These are phyloP conservation scores for Hordeum pubiflorum DNA, from an alignment of 202 grass and related monocot genomes.

Conservation along the genomic window DNA sequence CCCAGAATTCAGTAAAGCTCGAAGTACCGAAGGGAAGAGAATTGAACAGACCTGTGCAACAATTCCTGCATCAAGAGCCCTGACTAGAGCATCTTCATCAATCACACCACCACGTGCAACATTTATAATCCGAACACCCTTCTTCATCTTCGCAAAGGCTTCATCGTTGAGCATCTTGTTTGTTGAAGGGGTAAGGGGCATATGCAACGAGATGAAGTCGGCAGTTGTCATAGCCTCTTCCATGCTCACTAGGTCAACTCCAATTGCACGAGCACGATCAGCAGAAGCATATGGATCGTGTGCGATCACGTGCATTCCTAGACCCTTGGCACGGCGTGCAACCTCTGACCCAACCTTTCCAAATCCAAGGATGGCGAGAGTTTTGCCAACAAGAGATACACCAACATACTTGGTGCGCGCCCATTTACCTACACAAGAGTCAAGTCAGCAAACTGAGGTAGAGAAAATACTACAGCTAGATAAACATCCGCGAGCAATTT, in stretches of 20 bases:
- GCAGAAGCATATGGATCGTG: slow-evolving; percentile 85
- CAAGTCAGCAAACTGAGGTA: background rate
- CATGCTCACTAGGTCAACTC: slow-evolving; percentile 66
- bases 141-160: slow-evolving; percentile 77
- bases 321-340: slow-evolving; percentile 70
- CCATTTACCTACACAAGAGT: slow-evolving; percentile 53
- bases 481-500: background rate
- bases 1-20: background rate
- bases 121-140: slow-evolving; percentile 79
- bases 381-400: slow-evolving; percentile 80
- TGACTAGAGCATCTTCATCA: slow-evolving; percentile 78
- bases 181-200: slow-evolving; percentile 79
- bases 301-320: slow-evolving; percentile 78
- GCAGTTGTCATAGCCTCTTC: slow-evolving; percentile 62
- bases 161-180: slow-evolving; percentile 91
- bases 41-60: slow-evolving; percentile 62
- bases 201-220: slow-evolving; percentile 79
- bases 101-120: slow-evolving; percentile 88
- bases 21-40: background rate
- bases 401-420: slow-evolving; percentile 78
- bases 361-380: slow-evolving; percentile 68
- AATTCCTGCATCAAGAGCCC: slow-evolving; percentile 73
- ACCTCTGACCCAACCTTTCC: slow-evolving; percentile 87
- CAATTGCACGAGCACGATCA: slow-evolving; percentile 67
- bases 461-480: background rate